phyloP scores from a whole-genome alignment of 2,329 filamentous ascomycete genomes.

The Ophiostoma piceae region DNA sequence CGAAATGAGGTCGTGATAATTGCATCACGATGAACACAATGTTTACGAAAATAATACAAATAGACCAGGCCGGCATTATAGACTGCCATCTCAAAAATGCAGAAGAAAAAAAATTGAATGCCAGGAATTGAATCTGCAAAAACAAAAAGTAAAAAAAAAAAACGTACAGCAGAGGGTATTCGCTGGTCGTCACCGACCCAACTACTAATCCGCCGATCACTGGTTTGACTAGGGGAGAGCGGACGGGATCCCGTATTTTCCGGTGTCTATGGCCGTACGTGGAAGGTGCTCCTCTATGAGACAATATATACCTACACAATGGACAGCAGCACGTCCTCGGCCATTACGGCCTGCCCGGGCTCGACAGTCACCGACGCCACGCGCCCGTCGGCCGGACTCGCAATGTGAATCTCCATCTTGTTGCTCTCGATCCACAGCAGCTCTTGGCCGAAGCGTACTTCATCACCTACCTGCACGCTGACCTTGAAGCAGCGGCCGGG shows the following conservation, averaged over 20 bases:
- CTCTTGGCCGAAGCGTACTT: conserved; percentile 36
- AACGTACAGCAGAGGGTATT: conserved; percentile 1
- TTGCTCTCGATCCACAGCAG: conserved; percentile 50
- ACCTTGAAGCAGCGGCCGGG: conserved; percentile 52
- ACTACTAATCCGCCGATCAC: neutral
- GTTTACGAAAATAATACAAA: no score
- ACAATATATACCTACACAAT: neutral
- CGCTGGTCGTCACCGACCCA: neutral
- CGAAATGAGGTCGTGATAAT: no score
- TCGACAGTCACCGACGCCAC: neutral
- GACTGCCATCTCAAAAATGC: no score
- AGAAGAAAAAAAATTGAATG: no score
- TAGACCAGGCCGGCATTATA: no score
- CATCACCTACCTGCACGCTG: conserved; percentile 13
- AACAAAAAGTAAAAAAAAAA: neutral
- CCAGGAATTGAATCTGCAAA: neutral
- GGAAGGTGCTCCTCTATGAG: neutral
- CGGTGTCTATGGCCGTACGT: neutral
- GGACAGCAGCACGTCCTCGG: neutral
- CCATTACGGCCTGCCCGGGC: conserved; percentile 6
- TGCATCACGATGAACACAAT: no score
- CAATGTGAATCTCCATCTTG: conserved; percentile 49
- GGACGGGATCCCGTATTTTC: neutral
- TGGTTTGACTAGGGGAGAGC: neutral
- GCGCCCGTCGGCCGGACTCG: neutral